Percentiles rank a stretch among this genome's conserved stretches.
phyloP scores from a whole-genome alignment of 1,284 basidiomycete species.

The Boletellus sp. region DNA sequence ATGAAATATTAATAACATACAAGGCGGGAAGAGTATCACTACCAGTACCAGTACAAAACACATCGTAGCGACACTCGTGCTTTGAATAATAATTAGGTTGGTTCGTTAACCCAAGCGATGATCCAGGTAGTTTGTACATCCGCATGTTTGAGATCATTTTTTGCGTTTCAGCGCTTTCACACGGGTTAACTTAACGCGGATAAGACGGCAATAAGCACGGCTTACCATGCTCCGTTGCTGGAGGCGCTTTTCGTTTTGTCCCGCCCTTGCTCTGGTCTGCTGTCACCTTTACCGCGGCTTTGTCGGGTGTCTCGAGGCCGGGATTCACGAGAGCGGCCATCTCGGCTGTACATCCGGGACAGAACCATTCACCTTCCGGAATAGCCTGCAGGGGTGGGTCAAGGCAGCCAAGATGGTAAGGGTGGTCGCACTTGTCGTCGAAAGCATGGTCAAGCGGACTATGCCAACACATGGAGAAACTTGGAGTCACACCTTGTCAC shows the following conservation, averaged over 20 bases:
- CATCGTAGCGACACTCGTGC: constrained; percentile 4
- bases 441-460: not conserved
- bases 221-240: constrained; percentile 24
- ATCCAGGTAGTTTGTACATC: not conserved
- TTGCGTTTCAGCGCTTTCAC: constrained; percentile 28
- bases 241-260: constrained; percentile 27
- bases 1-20: constrained; percentile 28
- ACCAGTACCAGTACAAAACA: constrained; percentile 4
- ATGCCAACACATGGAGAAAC: not conserved
- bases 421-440: constrained; percentile 79
- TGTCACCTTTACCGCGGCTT: not conserved
- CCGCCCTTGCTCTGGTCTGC: constrained; percentile 13
- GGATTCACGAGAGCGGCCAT: constrained; percentile 24
- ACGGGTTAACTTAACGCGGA: not conserved
- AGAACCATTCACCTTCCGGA: constrained; percentile 94
- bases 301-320: constrained; percentile 10
- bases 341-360: constrained; percentile 55
- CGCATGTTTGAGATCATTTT: constrained; percentile 16
- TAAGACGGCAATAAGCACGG: not conserved
- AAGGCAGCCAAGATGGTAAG: constrained; percentile 84
- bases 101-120: not conserved
- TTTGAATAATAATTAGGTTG: constrained; percentile 1
- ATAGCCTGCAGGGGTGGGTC: constrained; percentile 71
- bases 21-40: constrained; percentile 2
- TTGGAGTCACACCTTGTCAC: constrained; percentile 70